Evolutionary conservation across 129 eudicot species (phyloP).

Genomic region (Rutidosis leptorrhynchoides): DNA sequence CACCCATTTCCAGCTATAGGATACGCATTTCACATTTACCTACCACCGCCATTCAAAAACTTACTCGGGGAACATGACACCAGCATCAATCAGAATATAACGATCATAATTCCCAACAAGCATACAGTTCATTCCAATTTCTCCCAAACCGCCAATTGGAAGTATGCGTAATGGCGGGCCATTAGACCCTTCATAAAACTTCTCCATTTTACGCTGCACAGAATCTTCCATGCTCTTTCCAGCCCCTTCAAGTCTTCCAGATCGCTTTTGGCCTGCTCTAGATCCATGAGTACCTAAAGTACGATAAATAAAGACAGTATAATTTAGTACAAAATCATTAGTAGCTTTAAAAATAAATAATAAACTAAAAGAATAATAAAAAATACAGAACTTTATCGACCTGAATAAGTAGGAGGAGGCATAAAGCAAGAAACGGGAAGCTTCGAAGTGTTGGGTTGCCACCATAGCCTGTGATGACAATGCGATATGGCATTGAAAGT

Average conservation of each 20-base stretch:
- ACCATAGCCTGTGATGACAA: conserved; percentile 37
- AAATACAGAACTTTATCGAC: background rate
- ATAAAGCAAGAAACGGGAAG: conserved; percentile 37
- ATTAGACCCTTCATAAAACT: conserved; percentile 84
- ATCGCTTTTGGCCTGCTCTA: conserved; percentile 43
- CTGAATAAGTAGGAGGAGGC: conserved; percentile 34
- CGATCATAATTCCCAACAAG: conserved; percentile 96
- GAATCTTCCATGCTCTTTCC: conserved; percentile 97
- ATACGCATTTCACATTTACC: too few relatives aligned
- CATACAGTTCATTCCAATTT: conserved; percentile 99
- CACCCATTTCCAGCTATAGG: too few relatives aligned
- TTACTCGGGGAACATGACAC: conserved; percentile 98
- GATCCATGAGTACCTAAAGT: conserved; percentile 49
- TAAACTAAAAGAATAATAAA: background rate
- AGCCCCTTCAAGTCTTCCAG: conserved; percentile 74
- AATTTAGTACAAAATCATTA: background rate
- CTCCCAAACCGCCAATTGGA: conserved; percentile 97
- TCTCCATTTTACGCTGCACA: conserved; percentile 90
- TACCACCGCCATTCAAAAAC: conserved; percentile 28
- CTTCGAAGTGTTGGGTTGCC: conserved; percentile 38
- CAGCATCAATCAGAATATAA: conserved; percentile 93
- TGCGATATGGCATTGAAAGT: conserved; percentile 31
- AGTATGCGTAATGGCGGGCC: conserved; percentile 95
- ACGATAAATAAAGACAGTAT: background rate
- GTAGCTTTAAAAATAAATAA: background rate